These are phyloP conservation scores for Hibiscus syriacus DNA, from an alignment of 345 rosid genomes.

Conservation along the genomic window DNA sequence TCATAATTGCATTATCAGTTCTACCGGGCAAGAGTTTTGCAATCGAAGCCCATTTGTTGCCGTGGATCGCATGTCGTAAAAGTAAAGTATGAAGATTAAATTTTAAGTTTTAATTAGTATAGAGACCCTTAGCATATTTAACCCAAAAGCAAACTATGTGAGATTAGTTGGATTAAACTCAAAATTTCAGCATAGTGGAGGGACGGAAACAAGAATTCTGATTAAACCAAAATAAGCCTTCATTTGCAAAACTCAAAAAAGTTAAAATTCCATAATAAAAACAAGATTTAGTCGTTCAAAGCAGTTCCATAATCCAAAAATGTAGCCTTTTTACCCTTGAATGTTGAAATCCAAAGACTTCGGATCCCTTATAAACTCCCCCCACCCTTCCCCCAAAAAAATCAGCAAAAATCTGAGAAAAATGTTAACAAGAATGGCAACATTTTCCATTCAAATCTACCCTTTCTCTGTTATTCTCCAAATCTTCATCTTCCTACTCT, in stretches of 20 bases:
- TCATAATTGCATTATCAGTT: conserved; percentile 86
- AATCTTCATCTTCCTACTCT: conserved; percentile 13
- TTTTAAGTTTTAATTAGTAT: too few species aligned
- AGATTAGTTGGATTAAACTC: too few species aligned
- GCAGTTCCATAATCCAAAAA: not conserved
- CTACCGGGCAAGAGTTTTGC: conserved; percentile 73
- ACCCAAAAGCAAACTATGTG: not conserved
- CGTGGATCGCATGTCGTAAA: conserved; percentile 67
- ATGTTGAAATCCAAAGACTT: not conserved
- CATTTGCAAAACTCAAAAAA: not conserved
- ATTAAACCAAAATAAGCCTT: not conserved
- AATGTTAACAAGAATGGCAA: conserved; percentile 14
- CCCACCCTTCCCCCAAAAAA: not conserved
- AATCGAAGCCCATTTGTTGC: conserved; percentile 92
- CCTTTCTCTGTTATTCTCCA: conserved; percentile 4
- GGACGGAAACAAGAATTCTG: not conserved
- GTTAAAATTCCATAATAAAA: not conserved
- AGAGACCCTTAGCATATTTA: too few species aligned
- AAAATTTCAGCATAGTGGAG: not conserved
- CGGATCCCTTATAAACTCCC: not conserved
- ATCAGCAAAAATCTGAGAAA: not conserved
- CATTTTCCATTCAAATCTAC: conserved; percentile 6
- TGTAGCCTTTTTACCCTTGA: not conserved
- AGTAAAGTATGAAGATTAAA: too few species aligned
- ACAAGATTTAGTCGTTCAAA: not conserved